Base-by-base conservation (phyloP, 164 flowering plant species). In the Vitis rotundifolia region DNA sequence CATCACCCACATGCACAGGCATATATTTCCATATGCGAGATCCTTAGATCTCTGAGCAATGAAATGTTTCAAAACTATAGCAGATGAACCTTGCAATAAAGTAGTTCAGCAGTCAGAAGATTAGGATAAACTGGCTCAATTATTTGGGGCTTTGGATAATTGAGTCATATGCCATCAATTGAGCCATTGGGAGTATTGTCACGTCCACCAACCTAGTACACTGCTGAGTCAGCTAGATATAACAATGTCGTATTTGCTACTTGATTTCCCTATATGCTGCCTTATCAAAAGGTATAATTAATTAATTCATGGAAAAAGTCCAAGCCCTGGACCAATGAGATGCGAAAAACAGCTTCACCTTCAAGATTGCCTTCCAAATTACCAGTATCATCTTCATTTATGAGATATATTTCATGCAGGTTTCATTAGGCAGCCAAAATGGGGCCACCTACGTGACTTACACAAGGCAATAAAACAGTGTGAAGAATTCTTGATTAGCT, bases 381-480 rank as follows among this genome's bases (percentile, higher is more conserved):
- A 58, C 59, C 26, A 12, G 9, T 12, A 14, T 53, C 11, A 67
- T 44, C 22, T 50, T 18, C 56, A 50, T 19, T 59, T 67, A 74
- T 18, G 13, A 51, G 66, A 57, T 4, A 22, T 57, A 64, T n/a
- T 64, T 63, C 37, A 15, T 79, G 77, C 85, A 87, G 91, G 91
- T 28, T 82, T 81, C 37, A 61, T 84, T 49, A 78, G 91, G 62
- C 87, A 88, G 67, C 92, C 90, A 29, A 89, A 89, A 67, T 89
- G 87, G 87, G 89, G 93, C 9, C 93, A 89, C 81, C 70, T 85
- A 50, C 80, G 78, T 5, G 88, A 86, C 64, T 57, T 88, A 31
- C 91, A 89, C 69, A 76, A 49, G 51, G 90, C 94, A 63, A 85
- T 89, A 56, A 87, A 86, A 75, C 86, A 37, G 3, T 86, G 89